A percentile compares a stretch with the other conserved stretches of the same genome.
phyloP scores from a whole-genome alignment of 192 early-diverging fungal genomes.

The Kickxella alabastrina region DNA sequence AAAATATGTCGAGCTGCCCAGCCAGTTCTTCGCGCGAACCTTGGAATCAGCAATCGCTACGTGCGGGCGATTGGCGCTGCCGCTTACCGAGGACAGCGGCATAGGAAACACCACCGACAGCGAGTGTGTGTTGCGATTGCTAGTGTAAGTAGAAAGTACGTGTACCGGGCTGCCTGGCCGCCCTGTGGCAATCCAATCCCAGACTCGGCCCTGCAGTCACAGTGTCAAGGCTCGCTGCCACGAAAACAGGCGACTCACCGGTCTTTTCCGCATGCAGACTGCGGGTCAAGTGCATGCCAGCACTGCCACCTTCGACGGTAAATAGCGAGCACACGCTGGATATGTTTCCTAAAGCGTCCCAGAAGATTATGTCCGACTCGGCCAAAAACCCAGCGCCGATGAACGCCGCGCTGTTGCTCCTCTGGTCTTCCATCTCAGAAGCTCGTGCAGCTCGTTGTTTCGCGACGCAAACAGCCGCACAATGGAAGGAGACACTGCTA shows the following conservation, averaged over 20 bases:
- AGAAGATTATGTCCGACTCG: constrained; percentile 34
- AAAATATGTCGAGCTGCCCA: constrained; percentile 21
- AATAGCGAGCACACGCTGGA: constrained; percentile 44
- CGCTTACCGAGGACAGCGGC: constrained; percentile 40
- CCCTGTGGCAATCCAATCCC: constrained; percentile 4
- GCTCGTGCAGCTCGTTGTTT: constrained; percentile 34
- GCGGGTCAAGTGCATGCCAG: constrained; percentile 40
- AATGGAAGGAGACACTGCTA: constrained; percentile 30
- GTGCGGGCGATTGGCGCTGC: constrained; percentile 46
- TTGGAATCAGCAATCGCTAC: constrained; percentile 7
- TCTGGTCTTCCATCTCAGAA: constrained; percentile 42
- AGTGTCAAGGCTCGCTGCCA: constrained; percentile 10
- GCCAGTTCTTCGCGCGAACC: constrained; percentile 25
- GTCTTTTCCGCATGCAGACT: constrained; percentile 13
- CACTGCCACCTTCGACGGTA: constrained; percentile 45
- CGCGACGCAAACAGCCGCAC: constrained; percentile 46
- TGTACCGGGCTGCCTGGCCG: constrained; percentile 1
- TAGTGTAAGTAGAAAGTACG: constrained; percentile 29
- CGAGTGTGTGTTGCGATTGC: constrained; percentile 15
- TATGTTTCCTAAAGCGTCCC: constrained; percentile 43
- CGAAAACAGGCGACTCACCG: neutral
- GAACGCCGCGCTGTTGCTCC: constrained; percentile 18
- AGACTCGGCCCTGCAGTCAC: constrained; percentile 18
- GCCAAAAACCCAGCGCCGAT: constrained; percentile 36
- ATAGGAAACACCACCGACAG: constrained; percentile 32